Base-by-base conservation (phyloP, 2,329 filamentous ascomycete genomes). In the Neonectria ditissima region DNA sequence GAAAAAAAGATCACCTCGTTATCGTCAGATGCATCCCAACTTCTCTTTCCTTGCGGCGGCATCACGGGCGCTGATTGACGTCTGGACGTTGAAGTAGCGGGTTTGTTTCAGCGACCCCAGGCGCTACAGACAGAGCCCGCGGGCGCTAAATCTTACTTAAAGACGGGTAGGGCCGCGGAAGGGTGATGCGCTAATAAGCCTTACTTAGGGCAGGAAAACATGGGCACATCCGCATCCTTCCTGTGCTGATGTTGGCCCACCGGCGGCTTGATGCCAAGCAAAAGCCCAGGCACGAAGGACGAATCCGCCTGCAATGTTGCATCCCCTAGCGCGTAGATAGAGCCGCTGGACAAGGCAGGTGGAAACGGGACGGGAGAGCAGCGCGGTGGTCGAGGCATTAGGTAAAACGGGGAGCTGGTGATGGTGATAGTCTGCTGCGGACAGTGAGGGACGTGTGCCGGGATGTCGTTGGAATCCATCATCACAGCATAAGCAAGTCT, bases 181-280 rank as follows among this genome's bases (percentile, higher is more conserved):
- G 10, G 32, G 55, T 59, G 61, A 52, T 55, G 26, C 24, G 18
- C 32, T 51, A 55, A 52, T n/a, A n/a, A n/a, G 22, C 55, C 59
- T 37, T 48, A 22, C 26, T 34, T 32, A 32, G 30, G 6, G 24
- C 16, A n/a, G 28, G 34, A 10, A 28, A 16, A 26, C 24, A 56
- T 63, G 30, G 56, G 61, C 55, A 63, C 51, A 63, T 55, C 51
- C 24, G 26, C 28, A 60, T 60, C 61, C 61, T 59, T 63, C 56
- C 61, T 63, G 51, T 41, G 61, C 61, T 63, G 56, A 63, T 60
- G 37, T 60, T 63, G 43, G 61, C 61, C 56, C 61, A 63, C 55
- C 44, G 39, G 56, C 11, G 8, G 16, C 14, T 37, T 20, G 22
- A 9, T 28, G 53, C 39, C 24, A 56, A 24, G 51, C 34, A 18